Evolutionary conservation across 192 early-diverging fungal genomes (phyloP).

Genomic region (Lobosporangium transversale): DNA sequence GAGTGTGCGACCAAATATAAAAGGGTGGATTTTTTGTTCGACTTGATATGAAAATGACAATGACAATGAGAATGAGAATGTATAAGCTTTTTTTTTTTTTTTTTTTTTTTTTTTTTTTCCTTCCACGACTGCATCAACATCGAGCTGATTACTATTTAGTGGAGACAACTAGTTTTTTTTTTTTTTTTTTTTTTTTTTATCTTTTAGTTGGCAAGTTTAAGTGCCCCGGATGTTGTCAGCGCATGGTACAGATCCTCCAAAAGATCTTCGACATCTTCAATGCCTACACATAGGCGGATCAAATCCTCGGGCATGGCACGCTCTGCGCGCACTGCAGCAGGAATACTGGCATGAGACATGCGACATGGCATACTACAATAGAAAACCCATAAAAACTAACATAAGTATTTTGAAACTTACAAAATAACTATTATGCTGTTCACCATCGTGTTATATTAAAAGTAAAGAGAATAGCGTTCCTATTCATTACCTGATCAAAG

Average conservation of each 20-base stretch:
- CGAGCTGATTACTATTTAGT: neutral
- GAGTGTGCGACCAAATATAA: too few species aligned
- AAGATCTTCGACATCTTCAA: conserved; percentile 93
- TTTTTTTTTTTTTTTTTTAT: neutral
- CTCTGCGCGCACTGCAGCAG: conserved; percentile 86
- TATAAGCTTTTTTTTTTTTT: too few species aligned
- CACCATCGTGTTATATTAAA: too few species aligned
- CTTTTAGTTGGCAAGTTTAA: conserved; percentile 44
- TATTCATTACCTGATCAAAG: conserved; percentile 88
- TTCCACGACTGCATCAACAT: neutral
- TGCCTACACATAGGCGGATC: conserved; percentile 95
- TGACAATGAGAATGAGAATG: too few species aligned
- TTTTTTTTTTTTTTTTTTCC: conserved; percentile 1
- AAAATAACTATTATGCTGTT: too few species aligned
- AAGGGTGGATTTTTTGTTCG: too few species aligned
- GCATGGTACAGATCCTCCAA: conserved; percentile 87
- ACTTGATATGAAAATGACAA: too few species aligned
- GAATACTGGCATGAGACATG: conserved; percentile 98
- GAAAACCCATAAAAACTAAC: neutral
- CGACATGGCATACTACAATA: conserved; percentile 88
- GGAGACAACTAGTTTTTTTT: neutral
- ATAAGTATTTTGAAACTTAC: neutral
- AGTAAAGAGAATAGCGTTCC: too few species aligned
- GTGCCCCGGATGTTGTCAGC: conserved; percentile 69
- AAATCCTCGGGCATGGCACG: conserved; percentile 95